Base-by-base conservation (phyloP, 306 rosid genomes). In the Cajanus cajan region DNA sequence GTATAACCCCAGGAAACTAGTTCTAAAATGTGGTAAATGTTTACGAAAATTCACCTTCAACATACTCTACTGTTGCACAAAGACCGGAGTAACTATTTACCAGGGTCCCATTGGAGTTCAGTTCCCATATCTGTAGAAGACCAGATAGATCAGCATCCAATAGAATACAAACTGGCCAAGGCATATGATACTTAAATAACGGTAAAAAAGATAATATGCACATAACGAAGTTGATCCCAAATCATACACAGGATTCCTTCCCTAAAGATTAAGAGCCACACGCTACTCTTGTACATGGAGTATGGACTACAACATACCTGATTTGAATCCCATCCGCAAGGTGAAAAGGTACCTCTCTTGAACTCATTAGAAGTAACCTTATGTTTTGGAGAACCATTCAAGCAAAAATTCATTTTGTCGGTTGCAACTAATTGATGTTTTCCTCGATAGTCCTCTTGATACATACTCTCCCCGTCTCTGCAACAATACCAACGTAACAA, bases 11-110 rank as follows among this genome's bases (percentile, higher is more conserved):
- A 50, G 54, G 63, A 50, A 58, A 74, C 34, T 79, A 14, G 28
- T 62, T 12, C 13, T 44, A 67, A 18, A 74, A 76, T 13, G 52
- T 28, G 22, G 54, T 19, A 44, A 15, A 5, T 34, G 40, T 52
- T 4, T 34, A 58, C 36, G 24, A 41, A 78, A 64, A 34, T 57
- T 76, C 76, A 91, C 96, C 97, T 93, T 80, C 52, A 18, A 68
- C 45, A 33, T 84, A 28, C 51, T 87, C 80, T 58, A 90, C 76
- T 48, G 90, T 87, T 65, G 97, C 97, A 71, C 99, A 95, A 5
- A 87, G 86, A 48, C 98, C 89, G 0, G 97, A 91, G 81, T 95
- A 89, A 72, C 90, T 89, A 75, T 93, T 95, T 74, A 74, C 87
- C 79, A 95, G 48, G 66, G 98, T 91, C 65, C 98, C 97, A 51